Percentiles rank a stretch among this genome's conserved stretches.
Evolutionary conservation across 441 rosid species (phyloP).

Genomic region (Corymbia citriodora): DNA sequence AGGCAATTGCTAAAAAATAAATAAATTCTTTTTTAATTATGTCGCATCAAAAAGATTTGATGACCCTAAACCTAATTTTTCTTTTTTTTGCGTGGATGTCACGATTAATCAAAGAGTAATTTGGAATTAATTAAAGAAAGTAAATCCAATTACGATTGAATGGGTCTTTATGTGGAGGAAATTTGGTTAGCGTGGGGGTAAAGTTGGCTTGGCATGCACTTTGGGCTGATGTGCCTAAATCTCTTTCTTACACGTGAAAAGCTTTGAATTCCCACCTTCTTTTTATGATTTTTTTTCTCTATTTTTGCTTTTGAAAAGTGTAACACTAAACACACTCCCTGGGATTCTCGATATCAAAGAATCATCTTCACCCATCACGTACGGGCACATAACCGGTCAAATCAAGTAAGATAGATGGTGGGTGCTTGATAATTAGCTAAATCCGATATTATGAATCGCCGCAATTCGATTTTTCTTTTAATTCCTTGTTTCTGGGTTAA

Average conservation of each 20-base stretch:
- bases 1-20: neutral
- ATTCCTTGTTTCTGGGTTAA: too few species aligned
- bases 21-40: too few species aligned
- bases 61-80: neutral
- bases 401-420: too few species aligned
- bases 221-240: neutral
- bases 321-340: neutral
- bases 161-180: neutral
- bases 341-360: neutral
- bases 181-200: neutral
- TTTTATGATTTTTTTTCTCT: neutral
- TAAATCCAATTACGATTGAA: neutral
- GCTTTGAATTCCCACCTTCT: neutral
- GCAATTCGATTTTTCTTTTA: too few species aligned
- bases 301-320: neutral
- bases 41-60: neutral
- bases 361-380: too few species aligned
- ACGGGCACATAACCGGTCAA: too few species aligned
- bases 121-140: neutral
- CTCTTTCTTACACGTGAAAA: neutral
- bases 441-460: too few species aligned
- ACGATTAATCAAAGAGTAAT: neutral
- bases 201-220: neutral
- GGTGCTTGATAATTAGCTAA: too few species aligned
- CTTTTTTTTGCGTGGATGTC: neutral